Conservation (phyloP, 2,329 filamentous ascomycete genomes). For the Diaporthe sp. region DNA sequence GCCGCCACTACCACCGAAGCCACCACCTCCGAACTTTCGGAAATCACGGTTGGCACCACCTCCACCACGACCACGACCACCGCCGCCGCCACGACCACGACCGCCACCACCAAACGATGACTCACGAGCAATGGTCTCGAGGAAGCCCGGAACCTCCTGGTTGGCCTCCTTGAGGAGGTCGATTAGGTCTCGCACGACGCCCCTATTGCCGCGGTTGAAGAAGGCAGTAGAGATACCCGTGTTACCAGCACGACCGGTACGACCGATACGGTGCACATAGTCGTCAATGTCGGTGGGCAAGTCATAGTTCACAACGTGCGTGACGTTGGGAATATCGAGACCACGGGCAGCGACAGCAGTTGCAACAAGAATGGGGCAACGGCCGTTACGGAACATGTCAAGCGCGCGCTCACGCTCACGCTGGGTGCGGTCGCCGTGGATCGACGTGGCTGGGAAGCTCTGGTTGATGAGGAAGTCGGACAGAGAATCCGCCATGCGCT, state of each 20-base stretch:
- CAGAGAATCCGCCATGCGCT: conserved; percentile 98
- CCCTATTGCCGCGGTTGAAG: conserved; percentile 99
- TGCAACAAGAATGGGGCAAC: conserved; percentile 96
- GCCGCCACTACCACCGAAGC: conserved; percentile 60
- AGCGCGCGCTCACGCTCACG: conserved; percentile 98
- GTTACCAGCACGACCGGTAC: conserved; percentile 99
- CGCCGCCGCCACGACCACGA: conserved; percentile 63
- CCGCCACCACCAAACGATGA: conserved; percentile 84
- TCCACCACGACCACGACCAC: conserved; percentile 80
- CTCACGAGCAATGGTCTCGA: conserved; percentile 98
- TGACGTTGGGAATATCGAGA: conserved; percentile 96
- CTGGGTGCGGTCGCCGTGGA: conserved; percentile 98
- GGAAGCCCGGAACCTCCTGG: conserved; percentile 93
- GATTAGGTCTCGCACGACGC: conserved; percentile 94
- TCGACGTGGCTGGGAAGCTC: conserved; percentile 97
- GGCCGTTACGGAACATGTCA: conserved; percentile 96
- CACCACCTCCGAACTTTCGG: conserved; percentile 79
- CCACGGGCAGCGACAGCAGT: conserved; percentile 94
- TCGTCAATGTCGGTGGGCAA: conserved; percentile 99
- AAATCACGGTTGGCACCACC: conserved; percentile 85
- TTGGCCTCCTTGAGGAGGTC: conserved; percentile 99
- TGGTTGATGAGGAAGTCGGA: conserved; percentile 99
- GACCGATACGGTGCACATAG: conserved; percentile 99
- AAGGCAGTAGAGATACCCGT: conserved; percentile 98
- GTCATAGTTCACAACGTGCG: conserved; percentile 99